A percentile compares a stretch with the other conserved stretches of the same genome.
These are phyloP conservation scores for Talaromyces sp. DNA, from an alignment of 2,329 filamentous ascomycete species.

Conservation along the genomic window DNA sequence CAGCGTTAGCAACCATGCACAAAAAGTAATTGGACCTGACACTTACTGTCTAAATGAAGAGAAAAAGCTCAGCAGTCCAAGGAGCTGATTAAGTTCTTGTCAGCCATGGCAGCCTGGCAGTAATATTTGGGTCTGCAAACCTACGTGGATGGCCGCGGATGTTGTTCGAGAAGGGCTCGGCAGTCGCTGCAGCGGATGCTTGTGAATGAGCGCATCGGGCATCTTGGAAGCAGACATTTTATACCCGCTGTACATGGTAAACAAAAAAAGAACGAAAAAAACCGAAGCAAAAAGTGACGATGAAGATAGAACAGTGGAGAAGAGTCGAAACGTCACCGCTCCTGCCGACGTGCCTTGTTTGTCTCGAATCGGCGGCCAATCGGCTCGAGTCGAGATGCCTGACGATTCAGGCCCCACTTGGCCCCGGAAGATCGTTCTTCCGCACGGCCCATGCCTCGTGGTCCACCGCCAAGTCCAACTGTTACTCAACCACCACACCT, in stretches of 20 bases:
- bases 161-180: conserved; percentile 37
- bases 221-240: conserved; percentile 9
- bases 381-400: neutral
- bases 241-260: neutral
- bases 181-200: conserved; percentile 40
- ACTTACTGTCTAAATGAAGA: conserved; percentile 42
- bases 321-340: neutral
- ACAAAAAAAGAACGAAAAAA: neutral
- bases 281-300: neutral
- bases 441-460: neutral
- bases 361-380: neutral
- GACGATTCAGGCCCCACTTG: neutral
- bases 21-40: neutral
- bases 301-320: neutral
- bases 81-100: conserved; percentile 20
- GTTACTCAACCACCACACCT: neutral
- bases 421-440: neutral
- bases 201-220: conserved; percentile 18
- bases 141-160: conserved; percentile 40
- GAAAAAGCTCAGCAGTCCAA: conserved; percentile 37
- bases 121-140: conserved; percentile 3
- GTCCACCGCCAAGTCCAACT: neutral
- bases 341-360: neutral
- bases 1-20: conserved; percentile 1
- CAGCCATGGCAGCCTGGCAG: conserved; percentile 17